Evolutionary conservation across 306 rosid species (phyloP).

Genomic region (Gastrolobium villosum): DNA sequence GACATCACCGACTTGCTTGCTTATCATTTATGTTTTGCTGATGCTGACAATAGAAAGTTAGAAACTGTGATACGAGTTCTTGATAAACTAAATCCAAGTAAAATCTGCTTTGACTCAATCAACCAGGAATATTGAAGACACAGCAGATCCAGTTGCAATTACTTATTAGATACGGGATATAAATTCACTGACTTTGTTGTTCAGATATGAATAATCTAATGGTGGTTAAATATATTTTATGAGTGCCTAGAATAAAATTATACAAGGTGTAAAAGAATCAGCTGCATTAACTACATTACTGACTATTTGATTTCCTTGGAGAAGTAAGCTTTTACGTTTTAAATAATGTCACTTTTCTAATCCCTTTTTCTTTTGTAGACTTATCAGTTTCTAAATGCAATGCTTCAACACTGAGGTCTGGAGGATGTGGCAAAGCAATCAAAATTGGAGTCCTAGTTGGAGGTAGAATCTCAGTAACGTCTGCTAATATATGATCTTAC

Average conservation of each 20-base stretch:
- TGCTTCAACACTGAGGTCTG: slow-evolving; percentile 49
- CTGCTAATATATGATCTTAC: slow-evolving; percentile 33
- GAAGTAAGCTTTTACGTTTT: slow-evolving; percentile 21
- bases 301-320: slow-evolving; percentile 32
- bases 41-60: slow-evolving; percentile 41
- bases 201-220: slow-evolving; percentile 30
- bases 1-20: slow-evolving; percentile 42
- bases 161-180: neutral
- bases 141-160: slow-evolving; percentile 30
- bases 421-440: slow-evolving; percentile 56
- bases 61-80: slow-evolving; percentile 21
- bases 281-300: neutral
- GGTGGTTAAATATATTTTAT: slow-evolving; percentile 6
- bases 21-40: slow-evolving; percentile 24
- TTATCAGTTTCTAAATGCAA: slow-evolving; percentile 61
- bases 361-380: slow-evolving; percentile 21
- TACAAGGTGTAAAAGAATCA: neutral
- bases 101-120: slow-evolving; percentile 36
- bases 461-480: slow-evolving; percentile 60
- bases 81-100: slow-evolving; percentile 33
- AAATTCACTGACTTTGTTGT: slow-evolving; percentile 23
- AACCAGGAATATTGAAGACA: slow-evolving; percentile 34
- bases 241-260: neutral
- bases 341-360: slow-evolving; percentile 46
- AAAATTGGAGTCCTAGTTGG: slow-evolving; percentile 64